These are phyloP conservation scores for Gardenia jasminoides DNA, from an alignment of 257 asterid species.

Conservation along the genomic window DNA sequence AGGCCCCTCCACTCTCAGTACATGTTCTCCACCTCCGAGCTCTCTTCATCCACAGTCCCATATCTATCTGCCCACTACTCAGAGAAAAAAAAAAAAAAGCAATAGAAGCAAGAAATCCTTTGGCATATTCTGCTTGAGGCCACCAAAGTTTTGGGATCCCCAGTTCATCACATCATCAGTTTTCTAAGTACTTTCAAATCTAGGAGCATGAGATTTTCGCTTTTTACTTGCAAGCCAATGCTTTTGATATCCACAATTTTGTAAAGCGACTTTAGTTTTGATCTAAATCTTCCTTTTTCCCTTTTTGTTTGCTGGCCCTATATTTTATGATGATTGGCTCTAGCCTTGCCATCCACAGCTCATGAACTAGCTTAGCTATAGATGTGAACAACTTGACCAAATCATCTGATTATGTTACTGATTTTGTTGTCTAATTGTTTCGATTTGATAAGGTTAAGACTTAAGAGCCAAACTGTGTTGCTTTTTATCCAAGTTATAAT, in stretches of 20 bases:
- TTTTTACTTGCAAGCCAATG: slow-evolving; percentile 6
- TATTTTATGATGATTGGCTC: not conserved
- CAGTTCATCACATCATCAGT: not conserved
- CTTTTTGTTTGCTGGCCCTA: not conserved
- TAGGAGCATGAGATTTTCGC: not conserved
- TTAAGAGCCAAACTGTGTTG: not conserved
- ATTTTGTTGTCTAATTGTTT: not conserved
- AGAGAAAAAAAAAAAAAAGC: no score
- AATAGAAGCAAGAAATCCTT: not conserved
- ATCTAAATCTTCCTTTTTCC: slow-evolving; percentile 4
- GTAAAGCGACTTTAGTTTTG: slow-evolving; percentile 8
- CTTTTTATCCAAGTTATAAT: not conserved
- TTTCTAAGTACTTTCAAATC: not conserved
- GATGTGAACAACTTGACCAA: not conserved
- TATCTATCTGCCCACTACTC: no score
- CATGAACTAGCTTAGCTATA: not conserved
- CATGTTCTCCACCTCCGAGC: not conserved
- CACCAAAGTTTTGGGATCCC: not conserved
- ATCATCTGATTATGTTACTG: not conserved
- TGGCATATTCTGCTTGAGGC: not conserved
- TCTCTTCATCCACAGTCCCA: no score
- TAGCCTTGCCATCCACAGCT: not conserved
- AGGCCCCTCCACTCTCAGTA: slow-evolving; percentile 34
- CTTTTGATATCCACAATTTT: slow-evolving; percentile 1
- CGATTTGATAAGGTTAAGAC: not conserved